Evolutionary conservation across 257 asterid genomes (phyloP).

Genomic region (Echium plantagineum): DNA sequence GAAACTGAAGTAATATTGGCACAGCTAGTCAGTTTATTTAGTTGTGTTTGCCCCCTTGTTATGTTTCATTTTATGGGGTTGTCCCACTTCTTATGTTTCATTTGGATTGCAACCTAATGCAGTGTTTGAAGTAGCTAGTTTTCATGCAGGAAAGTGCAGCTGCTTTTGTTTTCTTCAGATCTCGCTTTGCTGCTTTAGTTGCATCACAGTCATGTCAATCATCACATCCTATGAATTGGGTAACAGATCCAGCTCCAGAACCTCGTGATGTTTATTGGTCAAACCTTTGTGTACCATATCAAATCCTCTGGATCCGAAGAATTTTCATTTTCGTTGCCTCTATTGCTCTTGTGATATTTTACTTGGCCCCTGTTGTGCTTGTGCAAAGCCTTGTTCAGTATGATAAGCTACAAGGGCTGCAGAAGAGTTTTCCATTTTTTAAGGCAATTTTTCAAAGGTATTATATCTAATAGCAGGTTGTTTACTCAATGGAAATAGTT

Average conservation of each 20-base stretch:
- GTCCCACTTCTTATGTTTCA: no score
- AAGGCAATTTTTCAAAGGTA: conserved; percentile 8
- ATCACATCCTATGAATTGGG: conserved; percentile 70
- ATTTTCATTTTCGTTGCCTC: conserved; percentile 52
- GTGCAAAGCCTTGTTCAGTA: conserved; percentile 77
- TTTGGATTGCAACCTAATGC: no score
- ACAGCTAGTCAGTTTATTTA: background rate
- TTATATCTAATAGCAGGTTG: no score
- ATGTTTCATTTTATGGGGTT: no score
- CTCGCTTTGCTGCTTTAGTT: conserved; percentile 83
- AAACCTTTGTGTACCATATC: conserved; percentile 62
- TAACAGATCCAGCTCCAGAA: conserved; percentile 72
- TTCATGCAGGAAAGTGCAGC: conserved; percentile 70
- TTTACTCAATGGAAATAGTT: no score
- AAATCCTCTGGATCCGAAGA: conserved; percentile 75
- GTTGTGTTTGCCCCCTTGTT: background rate
- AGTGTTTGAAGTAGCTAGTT: conserved; percentile 1
- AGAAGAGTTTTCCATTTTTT: conserved; percentile 50
- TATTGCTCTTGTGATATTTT: conserved; percentile 46
- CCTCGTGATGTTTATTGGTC: conserved; percentile 80
- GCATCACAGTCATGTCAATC: conserved; percentile 72
- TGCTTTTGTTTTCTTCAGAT: conserved; percentile 78
- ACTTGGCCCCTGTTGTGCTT: conserved; percentile 68
- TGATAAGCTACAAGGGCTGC: conserved; percentile 30
- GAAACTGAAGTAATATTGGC: no score